Conservation (phyloP, 768 basidiomycete genomes). For the Suillus fuscotomentosus region DNA sequence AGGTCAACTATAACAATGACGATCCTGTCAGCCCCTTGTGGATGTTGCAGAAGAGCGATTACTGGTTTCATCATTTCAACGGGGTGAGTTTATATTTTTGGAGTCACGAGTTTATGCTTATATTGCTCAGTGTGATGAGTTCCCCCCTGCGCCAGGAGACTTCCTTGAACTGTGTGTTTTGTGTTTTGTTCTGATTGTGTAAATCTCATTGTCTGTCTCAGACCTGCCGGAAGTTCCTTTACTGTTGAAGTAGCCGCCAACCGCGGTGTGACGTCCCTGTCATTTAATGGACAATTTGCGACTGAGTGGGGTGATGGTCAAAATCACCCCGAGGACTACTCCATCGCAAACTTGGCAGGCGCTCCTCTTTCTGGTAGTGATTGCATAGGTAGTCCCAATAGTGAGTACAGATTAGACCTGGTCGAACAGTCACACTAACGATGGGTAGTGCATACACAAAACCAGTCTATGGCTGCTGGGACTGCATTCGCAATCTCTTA, state of each 20-base stretch:
- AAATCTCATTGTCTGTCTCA: conserved; percentile 12
- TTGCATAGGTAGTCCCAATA: conserved; percentile 49
- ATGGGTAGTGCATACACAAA: conserved; percentile 49
- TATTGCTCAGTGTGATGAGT: conserved; percentile 43
- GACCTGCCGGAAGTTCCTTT: conserved; percentile 49
- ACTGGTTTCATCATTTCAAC: conserved; percentile 36
- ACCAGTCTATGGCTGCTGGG: conserved; percentile 49
- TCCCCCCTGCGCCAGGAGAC: conserved; percentile 41
- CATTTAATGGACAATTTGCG: conserved; percentile 37
- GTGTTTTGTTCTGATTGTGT: neutral
- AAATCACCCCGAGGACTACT: conserved; percentile 43
- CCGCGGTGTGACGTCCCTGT: conserved; percentile 45
- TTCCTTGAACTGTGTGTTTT: conserved; percentile 41
- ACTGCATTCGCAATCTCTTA: conserved; percentile 59
- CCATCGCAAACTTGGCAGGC: conserved; percentile 23
- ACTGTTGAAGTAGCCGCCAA: conserved; percentile 50
- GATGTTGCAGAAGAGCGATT: conserved; percentile 37
- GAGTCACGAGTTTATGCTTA: conserved; percentile 27
- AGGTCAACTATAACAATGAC: conserved; percentile 37
- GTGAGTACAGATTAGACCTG: conserved; percentile 28
- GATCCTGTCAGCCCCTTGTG: conserved; percentile 43
- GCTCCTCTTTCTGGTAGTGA: conserved; percentile 4
- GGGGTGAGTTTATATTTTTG: conserved; percentile 29
- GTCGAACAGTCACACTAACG: conserved; percentile 2
- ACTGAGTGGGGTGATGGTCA: conserved; percentile 48